These are phyloP conservation scores for Elsinoe batatas DNA, from an alignment of 2,329 filamentous ascomycete genomes.

Conservation along the genomic window DNA sequence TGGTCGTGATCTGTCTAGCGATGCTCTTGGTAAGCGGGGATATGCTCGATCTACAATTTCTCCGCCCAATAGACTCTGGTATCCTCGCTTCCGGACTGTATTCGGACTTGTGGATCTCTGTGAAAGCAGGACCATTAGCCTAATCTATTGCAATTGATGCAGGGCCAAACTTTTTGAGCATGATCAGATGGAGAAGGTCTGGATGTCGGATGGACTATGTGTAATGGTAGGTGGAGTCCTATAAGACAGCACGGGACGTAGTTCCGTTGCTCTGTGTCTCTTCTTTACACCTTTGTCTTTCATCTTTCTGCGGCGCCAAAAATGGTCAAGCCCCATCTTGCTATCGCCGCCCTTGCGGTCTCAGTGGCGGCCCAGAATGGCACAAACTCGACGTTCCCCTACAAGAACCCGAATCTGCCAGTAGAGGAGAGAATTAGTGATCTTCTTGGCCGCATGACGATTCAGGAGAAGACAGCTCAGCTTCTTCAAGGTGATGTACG, in stretches of 20 bases:
- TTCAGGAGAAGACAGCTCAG: slow-evolving; percentile 64
- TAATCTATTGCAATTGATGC: background rate
- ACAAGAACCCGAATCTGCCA: slow-evolving; percentile 54
- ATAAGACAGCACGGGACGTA: background rate
- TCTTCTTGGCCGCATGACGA: slow-evolving; percentile 61
- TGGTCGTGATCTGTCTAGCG: background rate
- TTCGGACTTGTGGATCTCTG: slow-evolving; percentile 2
- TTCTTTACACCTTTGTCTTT: background rate
- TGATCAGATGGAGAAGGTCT: background rate
- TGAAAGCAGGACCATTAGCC: slow-evolving; percentile 1
- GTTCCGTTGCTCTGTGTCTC: no score
- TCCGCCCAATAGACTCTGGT: slow-evolving; percentile 11
- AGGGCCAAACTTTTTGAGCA: background rate
- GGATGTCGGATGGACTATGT: background rate
- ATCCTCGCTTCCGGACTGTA: background rate
- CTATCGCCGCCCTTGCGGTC: slow-evolving; percentile 1
- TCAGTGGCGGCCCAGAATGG: slow-evolving; percentile 6
- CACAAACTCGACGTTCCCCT: slow-evolving; percentile 24
- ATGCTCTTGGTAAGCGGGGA: slow-evolving; percentile 3
- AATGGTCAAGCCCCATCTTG: background rate
- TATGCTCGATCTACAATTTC: slow-evolving; percentile 1
- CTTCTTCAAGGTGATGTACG: slow-evolving; percentile 54
- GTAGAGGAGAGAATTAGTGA: slow-evolving; percentile 57
- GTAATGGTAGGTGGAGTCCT: background rate
- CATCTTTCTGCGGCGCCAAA: background rate